Evolutionary conservation across 2,329 filamentous ascomycete species (phyloP).

Genomic region (Pseudocercospora crystallina): DNA sequence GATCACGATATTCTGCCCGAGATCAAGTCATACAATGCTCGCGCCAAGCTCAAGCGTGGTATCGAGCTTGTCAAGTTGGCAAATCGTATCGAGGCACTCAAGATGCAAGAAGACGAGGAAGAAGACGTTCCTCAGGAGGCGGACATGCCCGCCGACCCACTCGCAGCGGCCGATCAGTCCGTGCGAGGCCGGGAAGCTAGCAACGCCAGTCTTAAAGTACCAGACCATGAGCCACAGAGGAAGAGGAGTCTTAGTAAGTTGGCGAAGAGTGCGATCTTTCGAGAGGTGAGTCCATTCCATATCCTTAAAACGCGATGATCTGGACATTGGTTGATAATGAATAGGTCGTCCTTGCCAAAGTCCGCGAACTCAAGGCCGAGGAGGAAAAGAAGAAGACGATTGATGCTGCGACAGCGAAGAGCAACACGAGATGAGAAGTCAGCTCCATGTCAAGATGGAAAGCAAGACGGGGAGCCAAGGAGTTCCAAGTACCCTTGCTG

Average conservation of each 20-base stretch:
- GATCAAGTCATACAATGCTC: conserved; percentile 90
- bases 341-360: conserved; percentile 75
- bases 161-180: conserved; percentile 54
- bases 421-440: no score
- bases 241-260: conserved; percentile 58
- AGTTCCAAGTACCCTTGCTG: no score
- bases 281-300: conserved; percentile 63
- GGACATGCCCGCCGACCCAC: conserved; percentile 63
- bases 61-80: conserved; percentile 95
- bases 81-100: conserved; percentile 92
- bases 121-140: conserved; percentile 61
- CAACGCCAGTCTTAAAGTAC: conserved; percentile 20
- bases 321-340: conserved; percentile 15
- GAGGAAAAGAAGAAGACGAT: conserved; percentile 56
- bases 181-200: conserved; percentile 12
- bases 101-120: conserved; percentile 87
- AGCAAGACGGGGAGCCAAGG: no score
- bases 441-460: no score
- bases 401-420: conserved; percentile 20
- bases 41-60: conserved; percentile 84
- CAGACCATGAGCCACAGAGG: conserved; percentile 30
- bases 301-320: neutral
- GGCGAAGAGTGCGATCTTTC: conserved; percentile 76
- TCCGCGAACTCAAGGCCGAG: conserved; percentile 85
- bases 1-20: conserved; percentile 98